phyloP scores from a whole-genome alignment of 257 asterid genomes.

The Ligustrum vulgare region DNA sequence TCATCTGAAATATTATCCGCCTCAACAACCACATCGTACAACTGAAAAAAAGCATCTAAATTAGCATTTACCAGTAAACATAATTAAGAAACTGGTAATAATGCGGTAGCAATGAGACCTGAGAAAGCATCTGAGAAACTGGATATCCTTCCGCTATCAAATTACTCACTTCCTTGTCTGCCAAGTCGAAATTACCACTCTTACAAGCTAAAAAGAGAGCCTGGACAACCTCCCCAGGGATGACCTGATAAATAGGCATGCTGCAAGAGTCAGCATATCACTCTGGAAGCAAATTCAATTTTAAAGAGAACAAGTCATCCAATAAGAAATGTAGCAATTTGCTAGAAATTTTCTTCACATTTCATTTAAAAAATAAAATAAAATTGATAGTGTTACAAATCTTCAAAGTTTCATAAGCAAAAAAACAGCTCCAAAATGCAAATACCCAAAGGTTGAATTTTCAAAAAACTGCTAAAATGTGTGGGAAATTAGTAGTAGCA shows the following conservation, averaged over 20 bases:
- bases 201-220: slow-evolving; percentile 70
- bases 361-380: neutral
- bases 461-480: neutral
- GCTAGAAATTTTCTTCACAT: neutral
- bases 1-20: slow-evolving; percentile 72
- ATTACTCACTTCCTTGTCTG: slow-evolving; percentile 80
- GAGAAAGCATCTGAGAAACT: slow-evolving; percentile 82
- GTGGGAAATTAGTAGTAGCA: neutral
- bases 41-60: slow-evolving; percentile 45
- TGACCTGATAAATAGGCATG: slow-evolving; percentile 53
- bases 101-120: slow-evolving; percentile 47
- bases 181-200: slow-evolving; percentile 79
- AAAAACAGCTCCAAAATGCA: neutral
- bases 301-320: neutral
- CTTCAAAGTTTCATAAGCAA: neutral
- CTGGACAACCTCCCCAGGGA: slow-evolving; percentile 64
- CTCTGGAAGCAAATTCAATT: slow-evolving; percentile 5
- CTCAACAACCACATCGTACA: slow-evolving; percentile 67
- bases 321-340: neutral
- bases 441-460: neutral
- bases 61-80: slow-evolving; percentile 31
- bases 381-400: neutral
- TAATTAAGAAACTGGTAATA: neutral
- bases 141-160: slow-evolving; percentile 96
- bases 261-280: slow-evolving; percentile 7